phyloP scores from a whole-genome alignment of 2,329 filamentous ascomycete species.

The Cercospora zeina region DNA sequence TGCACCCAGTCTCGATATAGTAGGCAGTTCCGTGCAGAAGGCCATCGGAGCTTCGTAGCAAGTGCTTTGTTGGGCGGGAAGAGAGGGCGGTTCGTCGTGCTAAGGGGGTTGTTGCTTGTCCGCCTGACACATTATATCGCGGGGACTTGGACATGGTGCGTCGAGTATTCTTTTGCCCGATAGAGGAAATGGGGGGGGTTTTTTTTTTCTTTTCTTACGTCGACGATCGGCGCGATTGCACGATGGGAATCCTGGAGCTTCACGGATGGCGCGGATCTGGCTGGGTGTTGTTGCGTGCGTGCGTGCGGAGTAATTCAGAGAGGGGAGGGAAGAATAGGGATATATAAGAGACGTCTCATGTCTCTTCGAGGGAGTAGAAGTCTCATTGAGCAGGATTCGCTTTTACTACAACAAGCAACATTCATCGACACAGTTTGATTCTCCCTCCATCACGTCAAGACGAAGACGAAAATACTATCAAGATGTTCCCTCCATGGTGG shows the following conservation, averaged over 20 bases:
- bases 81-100: no score
- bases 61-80: no score
- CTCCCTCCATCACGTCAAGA: background rate
- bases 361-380: background rate
- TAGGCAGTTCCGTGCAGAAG: background rate
- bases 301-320: background rate
- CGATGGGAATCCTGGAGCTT: background rate
- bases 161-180: background rate
- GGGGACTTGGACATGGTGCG: background rate
- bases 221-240: background rate
- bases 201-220: no score
- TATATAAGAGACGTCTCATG: constrained; percentile 4
- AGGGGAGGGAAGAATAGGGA: background rate
- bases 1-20: constrained; percentile 4
- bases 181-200: background rate
- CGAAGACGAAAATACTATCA: background rate
- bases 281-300: no score
- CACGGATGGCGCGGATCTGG: background rate
- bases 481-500: constrained; percentile 18
- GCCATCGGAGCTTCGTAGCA: background rate
- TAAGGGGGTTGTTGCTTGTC: no score
- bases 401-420: background rate
- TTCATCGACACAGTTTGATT: background rate
- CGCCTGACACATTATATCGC: background rate
- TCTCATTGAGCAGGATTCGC: background rate